These are phyloP conservation scores for Alternaria ventricosa DNA, from an alignment of 2,329 filamentous ascomycete species.

Conservation along the genomic window DNA sequence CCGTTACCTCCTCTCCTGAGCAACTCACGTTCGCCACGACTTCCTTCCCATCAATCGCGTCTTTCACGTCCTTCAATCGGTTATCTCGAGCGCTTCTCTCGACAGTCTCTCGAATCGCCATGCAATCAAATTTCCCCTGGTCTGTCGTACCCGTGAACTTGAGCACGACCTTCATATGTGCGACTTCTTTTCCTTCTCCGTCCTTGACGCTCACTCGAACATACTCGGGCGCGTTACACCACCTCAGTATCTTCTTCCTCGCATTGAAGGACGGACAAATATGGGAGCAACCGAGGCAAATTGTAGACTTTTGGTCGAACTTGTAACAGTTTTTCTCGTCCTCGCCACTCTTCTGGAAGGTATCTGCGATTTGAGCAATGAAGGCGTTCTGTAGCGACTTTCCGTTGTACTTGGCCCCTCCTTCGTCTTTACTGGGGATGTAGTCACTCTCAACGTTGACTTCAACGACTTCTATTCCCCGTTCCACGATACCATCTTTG, in stretches of 20 bases:
- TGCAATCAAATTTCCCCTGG: conserved; percentile 8
- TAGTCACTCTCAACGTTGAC: neutral
- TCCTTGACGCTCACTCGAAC: conserved; percentile 1
- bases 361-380: conserved; percentile 9
- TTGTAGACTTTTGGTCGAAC: neutral
- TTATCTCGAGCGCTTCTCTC: neutral
- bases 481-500: neutral
- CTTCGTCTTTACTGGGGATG: neutral
- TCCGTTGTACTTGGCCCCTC: neutral
- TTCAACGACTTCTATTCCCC: neutral
- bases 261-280: neutral
- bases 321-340: conserved; percentile 7
- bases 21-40: neutral
- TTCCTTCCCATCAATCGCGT: neutral
- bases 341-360: neutral
- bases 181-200: neutral
- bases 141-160: conserved; percentile 1
- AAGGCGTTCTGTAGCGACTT: neutral
- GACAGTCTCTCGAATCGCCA: neutral
- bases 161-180: conserved; percentile 2
- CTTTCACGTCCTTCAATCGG: neutral
- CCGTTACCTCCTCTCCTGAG: neutral
- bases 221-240: conserved; percentile 10
- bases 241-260: neutral
- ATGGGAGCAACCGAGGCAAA: neutral